phyloP scores from a whole-genome alignment of 2,329 filamentous ascomycete genomes.

The Thyridium curvatum region DNA sequence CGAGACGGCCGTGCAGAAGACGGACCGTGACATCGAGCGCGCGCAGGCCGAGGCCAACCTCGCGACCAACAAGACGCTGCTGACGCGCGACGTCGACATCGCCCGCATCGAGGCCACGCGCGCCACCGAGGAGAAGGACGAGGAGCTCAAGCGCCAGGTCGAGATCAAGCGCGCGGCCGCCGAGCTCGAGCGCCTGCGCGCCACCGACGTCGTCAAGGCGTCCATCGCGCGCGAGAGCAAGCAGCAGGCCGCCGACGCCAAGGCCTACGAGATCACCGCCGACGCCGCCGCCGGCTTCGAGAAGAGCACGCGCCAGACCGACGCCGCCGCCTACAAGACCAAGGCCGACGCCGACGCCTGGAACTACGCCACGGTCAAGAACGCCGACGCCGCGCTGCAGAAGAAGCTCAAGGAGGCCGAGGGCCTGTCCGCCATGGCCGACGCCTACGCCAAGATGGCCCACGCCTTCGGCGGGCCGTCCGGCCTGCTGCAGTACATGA shows the following conservation, averaged over 20 bases:
- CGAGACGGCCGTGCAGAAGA: constrained; percentile 78
- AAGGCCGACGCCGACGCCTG: constrained; percentile 35
- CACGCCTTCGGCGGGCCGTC: constrained; percentile 71
- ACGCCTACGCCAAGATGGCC: constrained; percentile 69
- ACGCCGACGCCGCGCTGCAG: constrained; percentile 44
- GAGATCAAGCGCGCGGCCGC: constrained; percentile 72
- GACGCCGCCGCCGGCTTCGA: constrained; percentile 52
- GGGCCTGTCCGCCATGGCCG: constrained; percentile 69
- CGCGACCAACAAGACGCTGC: constrained; percentile 63
- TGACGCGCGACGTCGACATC: constrained; percentile 69
- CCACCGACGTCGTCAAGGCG: constrained; percentile 72
- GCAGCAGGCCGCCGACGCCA: constrained; percentile 61
- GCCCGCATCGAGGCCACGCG: constrained; percentile 69
- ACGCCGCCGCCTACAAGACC: constrained; percentile 45
- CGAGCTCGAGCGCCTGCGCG: constrained; percentile 74
- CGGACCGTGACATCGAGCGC: constrained; percentile 76
- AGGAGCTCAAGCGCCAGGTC: constrained; percentile 73
- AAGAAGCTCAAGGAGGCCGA: constrained; percentile 68
- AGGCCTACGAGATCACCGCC: constrained; percentile 58
- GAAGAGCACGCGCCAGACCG: constrained; percentile 43
- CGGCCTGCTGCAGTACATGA: constrained; percentile 76
- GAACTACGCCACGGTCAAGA: constrained; percentile 31
- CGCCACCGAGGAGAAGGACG: constrained; percentile 67
- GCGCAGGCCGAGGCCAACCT: constrained; percentile 72
- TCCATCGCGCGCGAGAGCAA: constrained; percentile 61